These are phyloP conservation scores for Cenococcum geophilum DNA, from an alignment of 495 filamentous ascomycete species.

Conservation along the genomic window DNA sequence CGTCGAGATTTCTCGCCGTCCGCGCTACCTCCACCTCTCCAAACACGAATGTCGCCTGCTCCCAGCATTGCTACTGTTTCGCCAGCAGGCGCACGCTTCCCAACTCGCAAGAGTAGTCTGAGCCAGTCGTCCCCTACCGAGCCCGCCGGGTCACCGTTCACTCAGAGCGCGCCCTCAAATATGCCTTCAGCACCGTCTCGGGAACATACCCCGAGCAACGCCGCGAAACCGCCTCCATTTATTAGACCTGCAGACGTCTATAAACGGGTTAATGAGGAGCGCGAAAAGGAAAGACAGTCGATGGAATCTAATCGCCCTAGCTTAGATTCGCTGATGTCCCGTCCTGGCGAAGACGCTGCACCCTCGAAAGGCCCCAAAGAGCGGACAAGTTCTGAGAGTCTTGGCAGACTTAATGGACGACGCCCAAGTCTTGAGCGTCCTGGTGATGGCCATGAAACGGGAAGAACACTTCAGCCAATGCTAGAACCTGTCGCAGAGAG, in stretches of 20 bases:
- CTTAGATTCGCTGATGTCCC: constrained; percentile 31
- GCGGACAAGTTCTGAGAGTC: constrained; percentile 22
- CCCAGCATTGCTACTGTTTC: constrained; percentile 15
- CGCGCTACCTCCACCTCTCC: constrained; percentile 35
- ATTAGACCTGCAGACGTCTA: constrained; percentile 77
- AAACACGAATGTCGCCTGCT: constrained; percentile 26
- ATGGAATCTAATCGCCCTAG: constrained; percentile 45
- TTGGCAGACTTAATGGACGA: constrained; percentile 9
- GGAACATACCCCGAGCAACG: constrained; percentile 23
- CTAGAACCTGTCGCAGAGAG: constrained; percentile 53
- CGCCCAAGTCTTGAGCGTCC: constrained; percentile 28
- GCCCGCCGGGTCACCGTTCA: constrained; percentile 12
- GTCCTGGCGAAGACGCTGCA: constrained; percentile 14
- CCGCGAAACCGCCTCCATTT: constrained; percentile 53
- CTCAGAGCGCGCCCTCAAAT: not conserved
- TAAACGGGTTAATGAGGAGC: constrained; percentile 63
- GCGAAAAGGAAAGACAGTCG: constrained; percentile 49
- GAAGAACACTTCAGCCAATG: constrained; percentile 29
- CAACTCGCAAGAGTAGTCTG: constrained; percentile 57
- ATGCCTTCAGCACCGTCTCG: constrained; percentile 24
- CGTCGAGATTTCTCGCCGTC: constrained; percentile 39
- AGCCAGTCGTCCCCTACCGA: constrained; percentile 41
- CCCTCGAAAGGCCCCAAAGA: constrained; percentile 19
- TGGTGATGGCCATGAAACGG: constrained; percentile 33
- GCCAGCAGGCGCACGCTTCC: constrained; percentile 37